Conservation (phyloP, 495 filamentous ascomycete genomes). For the Elaphomyces granulatus region DNA sequence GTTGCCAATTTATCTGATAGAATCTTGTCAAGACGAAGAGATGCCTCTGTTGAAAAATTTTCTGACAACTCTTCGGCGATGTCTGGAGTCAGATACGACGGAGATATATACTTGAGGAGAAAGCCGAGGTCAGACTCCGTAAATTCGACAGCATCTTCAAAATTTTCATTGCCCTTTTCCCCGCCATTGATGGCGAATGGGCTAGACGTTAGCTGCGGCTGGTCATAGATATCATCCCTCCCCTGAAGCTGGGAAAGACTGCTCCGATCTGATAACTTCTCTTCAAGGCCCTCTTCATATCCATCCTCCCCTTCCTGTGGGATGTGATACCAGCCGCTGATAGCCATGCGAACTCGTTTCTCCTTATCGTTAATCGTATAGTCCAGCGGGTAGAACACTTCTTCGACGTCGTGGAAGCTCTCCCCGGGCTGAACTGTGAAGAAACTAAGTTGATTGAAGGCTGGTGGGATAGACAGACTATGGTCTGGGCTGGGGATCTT, state of each 20-base stretch:
- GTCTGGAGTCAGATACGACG: conserved; percentile 86
- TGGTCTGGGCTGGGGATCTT: conserved; percentile 64
- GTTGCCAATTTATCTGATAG: conserved; percentile 61
- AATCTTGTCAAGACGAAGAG: conserved; percentile 62
- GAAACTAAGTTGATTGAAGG: conserved; percentile 95
- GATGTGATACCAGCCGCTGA: conserved; percentile 99
- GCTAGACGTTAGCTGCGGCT: conserved; percentile 49
- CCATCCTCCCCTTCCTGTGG: conserved; percentile 94
- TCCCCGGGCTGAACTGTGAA: conserved; percentile 94
- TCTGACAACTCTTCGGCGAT: conserved; percentile 70
- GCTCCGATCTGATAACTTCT: conserved; percentile 72
- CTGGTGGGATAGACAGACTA: conserved; percentile 68
- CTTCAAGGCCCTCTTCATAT: conserved; percentile 76
- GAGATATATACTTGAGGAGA: conserved; percentile 73
- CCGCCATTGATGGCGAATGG: conserved; percentile 21
- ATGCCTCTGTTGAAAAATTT: conserved; percentile 67
- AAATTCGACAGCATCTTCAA: conserved; percentile 37
- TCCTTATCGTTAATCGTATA: conserved; percentile 48
- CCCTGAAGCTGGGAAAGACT: conserved; percentile 83
- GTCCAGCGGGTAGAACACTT: conserved; percentile 66
- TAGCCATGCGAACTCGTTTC: conserved; percentile 82
- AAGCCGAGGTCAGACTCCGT: conserved; percentile 69
- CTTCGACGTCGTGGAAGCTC: conserved; percentile 98
- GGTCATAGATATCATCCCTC: conserved; percentile 75
- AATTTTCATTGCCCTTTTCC: conserved; percentile 31